Evolutionary conservation across 2,329 filamentous ascomycete species (phyloP), one percentile per base, ranked within the genome.

Genomic region (Fonsecaea nubica): DNA sequence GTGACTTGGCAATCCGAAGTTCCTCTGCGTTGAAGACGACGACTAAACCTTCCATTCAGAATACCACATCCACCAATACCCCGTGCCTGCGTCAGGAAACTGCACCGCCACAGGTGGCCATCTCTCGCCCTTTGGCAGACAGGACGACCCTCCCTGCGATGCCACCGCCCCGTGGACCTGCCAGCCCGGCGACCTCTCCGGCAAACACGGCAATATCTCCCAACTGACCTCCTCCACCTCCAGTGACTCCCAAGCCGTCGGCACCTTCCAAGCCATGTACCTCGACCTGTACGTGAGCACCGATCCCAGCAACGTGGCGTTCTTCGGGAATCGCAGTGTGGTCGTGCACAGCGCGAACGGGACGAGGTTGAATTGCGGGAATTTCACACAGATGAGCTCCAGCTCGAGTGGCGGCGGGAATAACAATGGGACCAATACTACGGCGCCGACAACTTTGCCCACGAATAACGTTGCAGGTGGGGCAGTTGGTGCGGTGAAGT

Each of bases 141-240:
- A 87, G 69, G 87, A 92, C 74, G 78, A 77, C 1, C 81, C 87
- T 4, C 73, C 84, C 4, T 94, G 91, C 79, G 82, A 92, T 74
- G 42, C 79, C 10, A 72, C 75, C 9, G 75, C 80, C 6, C 89
- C 89, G 7, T 78, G 85, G 68, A 88, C 86, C 9, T 95, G 91
- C 80, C 87, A 94, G 78, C 86, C 91, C 10, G 91, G 92, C 70
- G 91, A 94, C 76, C 82, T 93, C 63, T 86, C 86, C 72, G 91
- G 91, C 75, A 94, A 94, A 80, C 81, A 90, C 73, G 90, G 90
- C 68, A 82, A 83, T 67, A 85, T 91, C 74, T 61, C 58, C 32
- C 58, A 53, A 40, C 32, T 40, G 68, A 82, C 83, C 67, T 85
- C 91, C 73, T 76, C 77, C 33, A 82, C 84, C 69, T 88, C 84